Base-by-base conservation (phyloP, 2,329 filamentous ascomycete species). In the Aspergillus intermedius region DNA sequence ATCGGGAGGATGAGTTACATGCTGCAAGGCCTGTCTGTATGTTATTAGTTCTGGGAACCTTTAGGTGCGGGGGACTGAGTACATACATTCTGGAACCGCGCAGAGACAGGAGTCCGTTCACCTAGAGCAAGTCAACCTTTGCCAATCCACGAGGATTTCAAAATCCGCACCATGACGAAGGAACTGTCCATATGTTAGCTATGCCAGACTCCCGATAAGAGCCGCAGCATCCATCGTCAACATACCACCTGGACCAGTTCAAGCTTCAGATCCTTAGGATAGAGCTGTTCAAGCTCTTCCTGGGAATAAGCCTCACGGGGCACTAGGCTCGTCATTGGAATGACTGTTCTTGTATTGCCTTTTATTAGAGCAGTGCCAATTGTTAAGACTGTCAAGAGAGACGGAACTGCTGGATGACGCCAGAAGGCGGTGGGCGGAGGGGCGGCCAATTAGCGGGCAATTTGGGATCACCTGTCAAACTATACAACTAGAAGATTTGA, bases 221-320 rank as follows among this genome's bases (percentile, higher is more conserved):
- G 25, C 9, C 10, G 25, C 21, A 21, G 28, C 9, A 37, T 40
- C 21, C 30, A 34, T 21, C 13, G 19, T 28, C 34, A 48, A 65
- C 78, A 62, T 64, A 84, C 78, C 60, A 97, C 78, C 73, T 98
- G 93, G 44, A 97, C 93, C 51, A 93, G 82, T 66, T 93, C 87
- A 32, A 98, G 81, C 66, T 91, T 80, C 50, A 98, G 77, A 41
- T 79, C 76, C 48, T 82, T 72, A 1, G 93, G 93, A 72, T 96
- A 98, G 50, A 97, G 83, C 61, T 76, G 75, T 40, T 79, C 76
- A 44, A 97, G 81, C 77, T 97, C 91, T 51, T 88, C 84, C 56
- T 83, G 74, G 41, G 85, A 83, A 73, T 97, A 97, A 0, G 88
- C 82, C 49, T 79, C 74, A 49, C 88, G 82, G 44, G 88, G 88